Base-by-base conservation (phyloP, 225 moss, liverwort and hornwort species). In the Pseudisothecium myosuroides region DNA sequence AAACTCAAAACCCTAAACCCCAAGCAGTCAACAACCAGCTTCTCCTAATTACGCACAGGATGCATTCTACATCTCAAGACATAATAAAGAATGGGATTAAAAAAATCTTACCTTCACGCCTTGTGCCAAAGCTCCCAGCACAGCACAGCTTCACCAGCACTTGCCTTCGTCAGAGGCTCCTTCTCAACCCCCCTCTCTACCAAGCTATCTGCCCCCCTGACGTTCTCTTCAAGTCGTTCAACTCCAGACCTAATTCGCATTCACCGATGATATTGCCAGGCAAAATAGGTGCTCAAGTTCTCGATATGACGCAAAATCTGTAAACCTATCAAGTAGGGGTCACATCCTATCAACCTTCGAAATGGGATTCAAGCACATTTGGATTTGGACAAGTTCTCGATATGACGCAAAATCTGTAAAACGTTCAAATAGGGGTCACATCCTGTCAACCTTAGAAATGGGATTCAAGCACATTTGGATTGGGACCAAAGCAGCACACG, bases 91-190 rank as follows among this genome's bases (percentile, higher is more conserved):
- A 74, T 50, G 65, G 73, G 39, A 41, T n/a, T 6, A 64, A 54
- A 11, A 43, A 67, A 83, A 31, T 52, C 93, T 79, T 91, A 95
- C 95, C 87, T 97, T 96, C 60, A 97, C 93, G 71, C 96, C 97
- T 83, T 92, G 90, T 47, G 97, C 94, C 93, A 97, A 88, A 78
- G 96, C 96, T 84, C 97, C 97, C 88, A 96, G 72, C 58, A 23
- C 91, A 96, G 82, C 85, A 96, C 94, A 79, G 95, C 95, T 86
- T 97, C 96, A 27, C 96, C 55, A 56, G 93, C 90, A 88, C 95
- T 94, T 69, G 95, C 78, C 87, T 91, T 93, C 37, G 86, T 93
- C 74, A 88, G 82, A 92, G 89, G 88, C 85, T 94, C 92, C 90
- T 91, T 87, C 26, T 26, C 52, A 64, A 55, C 2, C 9, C 91